phyloP scores from a whole-genome alignment of 129 eudicot species.

The Heracleum sosnowskyi region DNA sequence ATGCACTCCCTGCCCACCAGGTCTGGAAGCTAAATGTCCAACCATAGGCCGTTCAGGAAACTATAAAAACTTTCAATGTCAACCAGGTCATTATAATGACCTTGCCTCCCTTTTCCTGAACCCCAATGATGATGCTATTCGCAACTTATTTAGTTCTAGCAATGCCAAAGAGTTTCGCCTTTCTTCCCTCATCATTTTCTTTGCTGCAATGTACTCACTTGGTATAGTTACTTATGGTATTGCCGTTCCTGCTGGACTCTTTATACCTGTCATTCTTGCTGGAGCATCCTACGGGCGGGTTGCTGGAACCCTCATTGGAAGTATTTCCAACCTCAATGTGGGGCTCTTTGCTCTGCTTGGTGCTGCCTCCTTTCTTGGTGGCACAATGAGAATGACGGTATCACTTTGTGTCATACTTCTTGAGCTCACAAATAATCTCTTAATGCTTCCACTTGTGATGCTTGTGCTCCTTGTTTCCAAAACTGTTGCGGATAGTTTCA shows the following conservation, averaged over 20 bases:
- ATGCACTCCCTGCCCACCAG: conserved; percentile 70
- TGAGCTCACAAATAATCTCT: conserved; percentile 74
- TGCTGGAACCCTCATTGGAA: conserved; percentile 44
- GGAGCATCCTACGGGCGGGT: conserved; percentile 93
- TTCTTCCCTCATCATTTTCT: conserved; percentile 57
- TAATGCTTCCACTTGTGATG: conserved; percentile 87
- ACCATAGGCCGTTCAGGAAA: conserved; percentile 64
- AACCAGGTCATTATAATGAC: conserved; percentile 71
- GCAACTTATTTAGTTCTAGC: conserved; percentile 54
- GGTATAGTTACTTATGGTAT: conserved; percentile 95
- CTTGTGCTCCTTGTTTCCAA: conserved; percentile 83
- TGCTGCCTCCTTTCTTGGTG: conserved; percentile 95
- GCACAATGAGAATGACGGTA: conserved; percentile 98
- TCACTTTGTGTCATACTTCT: conserved; percentile 90
- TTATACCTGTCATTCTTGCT: conserved; percentile 92
- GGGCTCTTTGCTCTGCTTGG: conserved; percentile 94
- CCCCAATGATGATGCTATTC: conserved; percentile 93
- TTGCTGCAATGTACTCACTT: conserved; percentile 42
- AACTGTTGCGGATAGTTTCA: conserved; percentile 87
- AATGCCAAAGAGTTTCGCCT: conserved; percentile 47
- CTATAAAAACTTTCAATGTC: conserved; percentile 81
- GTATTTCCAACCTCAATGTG: conserved; percentile 51
- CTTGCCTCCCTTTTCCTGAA: conserved; percentile 93
- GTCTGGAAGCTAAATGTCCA: conserved; percentile 46
- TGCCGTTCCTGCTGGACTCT: conserved; percentile 93